Evolutionary conservation across 2,329 filamentous ascomycete species (phyloP).

Genomic region (Arachnomyces sp.): DNA sequence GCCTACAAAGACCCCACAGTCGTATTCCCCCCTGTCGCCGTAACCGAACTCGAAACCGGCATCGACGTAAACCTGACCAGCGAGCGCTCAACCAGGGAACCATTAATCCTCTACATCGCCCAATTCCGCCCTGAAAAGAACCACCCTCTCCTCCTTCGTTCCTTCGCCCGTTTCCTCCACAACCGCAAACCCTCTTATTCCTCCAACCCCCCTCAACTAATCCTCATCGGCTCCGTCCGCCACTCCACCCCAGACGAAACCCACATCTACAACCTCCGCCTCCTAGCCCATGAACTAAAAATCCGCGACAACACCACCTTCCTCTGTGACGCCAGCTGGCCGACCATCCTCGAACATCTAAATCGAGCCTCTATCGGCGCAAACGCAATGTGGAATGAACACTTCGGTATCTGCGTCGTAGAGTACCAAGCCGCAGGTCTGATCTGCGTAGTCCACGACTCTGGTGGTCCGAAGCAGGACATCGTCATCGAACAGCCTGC

Average conservation of each 20-base stretch:
- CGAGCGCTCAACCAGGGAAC: conserved; percentile 64
- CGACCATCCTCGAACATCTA: conserved; percentile 74
- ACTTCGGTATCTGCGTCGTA: conserved; percentile 96
- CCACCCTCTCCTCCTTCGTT: conserved; percentile 74
- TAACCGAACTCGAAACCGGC: conserved; percentile 69
- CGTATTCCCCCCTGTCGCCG: conserved; percentile 87
- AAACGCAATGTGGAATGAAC: conserved; percentile 99
- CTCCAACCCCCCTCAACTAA: conserved; percentile 52
- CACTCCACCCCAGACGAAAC: conserved; percentile 50
- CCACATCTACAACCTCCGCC: conserved; percentile 74
- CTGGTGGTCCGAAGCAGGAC: conserved; percentile 84
- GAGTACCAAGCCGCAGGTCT: conserved; percentile 95
- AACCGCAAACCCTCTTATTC: conserved; percentile 38
- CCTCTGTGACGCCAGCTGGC: conserved; percentile 82
- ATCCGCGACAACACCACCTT: conserved; percentile 83
- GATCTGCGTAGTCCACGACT: conserved; percentile 87
- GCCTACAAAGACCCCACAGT: conserved; percentile 48
- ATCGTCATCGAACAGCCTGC: conserved; percentile 66
- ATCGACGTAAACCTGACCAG: conserved; percentile 58
- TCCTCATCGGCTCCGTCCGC: conserved; percentile 87
- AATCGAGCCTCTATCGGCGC: conserved; percentile 73
- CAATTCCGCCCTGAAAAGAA: conserved; percentile 98
- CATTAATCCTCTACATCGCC: conserved; percentile 80
- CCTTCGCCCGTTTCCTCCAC: conserved; percentile 71
- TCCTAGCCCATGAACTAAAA: conserved; percentile 77